A percentile compares a stretch with the other conserved stretches of the same genome.
Evolutionary conservation across 2,329 filamentous ascomycete genomes (phyloP).

Genomic region (Ophiocordyceps unilateralis): DNA sequence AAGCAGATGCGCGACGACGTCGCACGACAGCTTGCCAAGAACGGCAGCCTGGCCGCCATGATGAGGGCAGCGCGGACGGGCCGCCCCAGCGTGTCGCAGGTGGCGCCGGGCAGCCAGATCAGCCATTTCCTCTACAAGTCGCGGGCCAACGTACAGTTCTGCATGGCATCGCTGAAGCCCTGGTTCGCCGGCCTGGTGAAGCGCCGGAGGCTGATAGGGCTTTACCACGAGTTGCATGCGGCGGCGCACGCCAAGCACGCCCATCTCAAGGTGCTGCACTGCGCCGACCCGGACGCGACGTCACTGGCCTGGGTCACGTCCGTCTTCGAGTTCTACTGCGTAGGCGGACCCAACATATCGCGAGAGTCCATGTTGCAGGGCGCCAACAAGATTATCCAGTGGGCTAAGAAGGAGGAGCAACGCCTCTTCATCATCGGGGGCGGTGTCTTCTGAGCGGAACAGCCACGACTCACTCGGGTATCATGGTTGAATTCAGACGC

Average conservation of each 20-base stretch:
- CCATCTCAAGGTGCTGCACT: conserved; percentile 74
- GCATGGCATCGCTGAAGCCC: conserved; percentile 67
- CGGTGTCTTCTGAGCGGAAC: conserved; percentile 72
- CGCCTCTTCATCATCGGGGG: conserved; percentile 92
- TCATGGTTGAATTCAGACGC: conserved; percentile 1
- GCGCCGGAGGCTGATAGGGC: conserved; percentile 56
- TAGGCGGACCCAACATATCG: conserved; percentile 60
- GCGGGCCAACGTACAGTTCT: conserved; percentile 85
- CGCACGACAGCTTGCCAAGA: conserved; percentile 54
- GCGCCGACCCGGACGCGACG: conserved; percentile 54
- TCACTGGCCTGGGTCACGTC: conserved; percentile 84
- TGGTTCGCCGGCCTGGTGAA: conserved; percentile 42
- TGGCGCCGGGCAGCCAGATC: conserved; percentile 64
- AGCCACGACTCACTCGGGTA: neutral
- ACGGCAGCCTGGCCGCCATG: conserved; percentile 59
- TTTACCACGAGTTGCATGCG: conserved; percentile 75
- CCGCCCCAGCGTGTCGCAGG: conserved; percentile 53
- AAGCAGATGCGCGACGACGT: conserved; percentile 53
- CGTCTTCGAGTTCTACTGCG: conserved; percentile 83
- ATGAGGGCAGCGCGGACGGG: conserved; percentile 52
- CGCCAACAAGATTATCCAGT: conserved; percentile 78
- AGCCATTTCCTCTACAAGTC: conserved; percentile 96
- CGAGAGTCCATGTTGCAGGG: conserved; percentile 57
- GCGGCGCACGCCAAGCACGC: conserved; percentile 71
- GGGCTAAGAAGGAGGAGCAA: conserved; percentile 84